Conservation (phyloP, 1,284 basidiomycete genomes). For the Coniferiporia sulphurascens region DNA sequence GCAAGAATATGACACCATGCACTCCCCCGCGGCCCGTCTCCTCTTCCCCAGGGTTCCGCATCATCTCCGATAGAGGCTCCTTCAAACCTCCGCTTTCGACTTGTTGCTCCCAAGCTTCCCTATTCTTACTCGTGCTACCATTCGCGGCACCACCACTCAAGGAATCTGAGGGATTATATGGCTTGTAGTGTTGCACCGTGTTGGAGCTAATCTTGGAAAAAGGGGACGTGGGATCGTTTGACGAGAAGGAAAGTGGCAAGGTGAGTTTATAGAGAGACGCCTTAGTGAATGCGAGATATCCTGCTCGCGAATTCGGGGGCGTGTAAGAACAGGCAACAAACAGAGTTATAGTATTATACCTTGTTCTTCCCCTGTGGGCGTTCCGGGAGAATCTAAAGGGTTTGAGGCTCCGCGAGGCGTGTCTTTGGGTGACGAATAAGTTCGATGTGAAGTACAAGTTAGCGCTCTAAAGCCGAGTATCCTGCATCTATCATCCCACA, state of each 20-base stretch:
- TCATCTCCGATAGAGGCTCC: not conserved
- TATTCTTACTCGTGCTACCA: not conserved
- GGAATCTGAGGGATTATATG: not conserved
- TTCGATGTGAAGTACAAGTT: not conserved
- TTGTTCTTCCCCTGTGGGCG: not conserved
- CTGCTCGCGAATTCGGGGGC: not conserved
- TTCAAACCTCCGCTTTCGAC: slow-evolving; percentile 1
- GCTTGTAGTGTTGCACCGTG: not conserved
- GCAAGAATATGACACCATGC: slow-evolving; percentile 13
- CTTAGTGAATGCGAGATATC: slow-evolving; percentile 18
- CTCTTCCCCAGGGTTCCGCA: not conserved
- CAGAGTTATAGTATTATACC: not conserved
- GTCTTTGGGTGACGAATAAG: not conserved
- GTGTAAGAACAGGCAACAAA: not conserved
- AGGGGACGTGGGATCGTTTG: not conserved
- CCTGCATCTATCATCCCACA: not conserved
- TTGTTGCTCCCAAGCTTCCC: slow-evolving; percentile 7
- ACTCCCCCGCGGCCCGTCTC: not conserved
- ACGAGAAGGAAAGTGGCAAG: slow-evolving; percentile 8
- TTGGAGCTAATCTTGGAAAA: not conserved
- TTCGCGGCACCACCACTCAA: not conserved
- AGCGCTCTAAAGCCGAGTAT: not conserved
- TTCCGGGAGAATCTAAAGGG: not conserved
- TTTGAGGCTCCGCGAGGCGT: slow-evolving; percentile 8
- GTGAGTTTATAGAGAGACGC: slow-evolving; percentile 18